These are phyloP conservation scores for Yarrowia sp. DNA, from an alignment of 805 yeast genomes.

Conservation along the genomic window DNA sequence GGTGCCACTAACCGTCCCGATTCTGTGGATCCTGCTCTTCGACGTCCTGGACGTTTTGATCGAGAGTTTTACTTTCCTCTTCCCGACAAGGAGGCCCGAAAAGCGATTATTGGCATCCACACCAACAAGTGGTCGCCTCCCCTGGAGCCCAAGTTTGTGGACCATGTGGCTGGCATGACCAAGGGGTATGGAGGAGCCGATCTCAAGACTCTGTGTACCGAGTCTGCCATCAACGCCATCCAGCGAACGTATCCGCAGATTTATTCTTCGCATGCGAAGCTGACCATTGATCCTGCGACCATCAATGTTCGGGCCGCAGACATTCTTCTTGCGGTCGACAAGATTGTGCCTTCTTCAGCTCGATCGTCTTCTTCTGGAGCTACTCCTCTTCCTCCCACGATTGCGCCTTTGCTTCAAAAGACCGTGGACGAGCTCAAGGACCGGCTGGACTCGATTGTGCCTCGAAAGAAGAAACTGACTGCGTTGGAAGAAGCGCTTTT, in stretches of 20 bases:
- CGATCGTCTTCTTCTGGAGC: slow-evolving; percentile 72
- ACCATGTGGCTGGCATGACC: slow-evolving; percentile 70
- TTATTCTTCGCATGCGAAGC: slow-evolving; percentile 68
- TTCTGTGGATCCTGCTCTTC: slow-evolving; percentile 94
- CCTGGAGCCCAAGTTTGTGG: slow-evolving; percentile 53
- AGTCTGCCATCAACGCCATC: slow-evolving; percentile 87
- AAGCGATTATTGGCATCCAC: slow-evolving; percentile 76
- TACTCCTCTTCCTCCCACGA: slow-evolving; percentile 71
- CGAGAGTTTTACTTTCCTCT: slow-evolving; percentile 94
- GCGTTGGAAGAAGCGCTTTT: slow-evolving; percentile 67
- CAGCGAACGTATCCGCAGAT: slow-evolving; percentile 93
- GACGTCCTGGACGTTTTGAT: slow-evolving; percentile 97
- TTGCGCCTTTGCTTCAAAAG: slow-evolving; percentile 60
- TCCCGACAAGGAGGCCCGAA: slow-evolving; percentile 77
- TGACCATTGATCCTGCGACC: slow-evolving; percentile 64
- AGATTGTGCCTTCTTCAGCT: slow-evolving; percentile 88
- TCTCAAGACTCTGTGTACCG: slow-evolving; percentile 88
- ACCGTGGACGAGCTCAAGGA: slow-evolving; percentile 42
- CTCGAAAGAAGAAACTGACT: slow-evolving; percentile 52
- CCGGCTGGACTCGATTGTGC: slow-evolving; percentile 57
- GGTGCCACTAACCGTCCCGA: slow-evolving; percentile 99
- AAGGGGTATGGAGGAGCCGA: slow-evolving; percentile 99
- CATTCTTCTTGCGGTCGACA: slow-evolving; percentile 78
- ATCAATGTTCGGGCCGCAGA: slow-evolving; percentile 77
- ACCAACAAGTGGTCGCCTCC: slow-evolving; percentile 88